phyloP scores from a whole-genome alignment of 176 grass and related monocot species.

The Paspalum notatum region DNA sequence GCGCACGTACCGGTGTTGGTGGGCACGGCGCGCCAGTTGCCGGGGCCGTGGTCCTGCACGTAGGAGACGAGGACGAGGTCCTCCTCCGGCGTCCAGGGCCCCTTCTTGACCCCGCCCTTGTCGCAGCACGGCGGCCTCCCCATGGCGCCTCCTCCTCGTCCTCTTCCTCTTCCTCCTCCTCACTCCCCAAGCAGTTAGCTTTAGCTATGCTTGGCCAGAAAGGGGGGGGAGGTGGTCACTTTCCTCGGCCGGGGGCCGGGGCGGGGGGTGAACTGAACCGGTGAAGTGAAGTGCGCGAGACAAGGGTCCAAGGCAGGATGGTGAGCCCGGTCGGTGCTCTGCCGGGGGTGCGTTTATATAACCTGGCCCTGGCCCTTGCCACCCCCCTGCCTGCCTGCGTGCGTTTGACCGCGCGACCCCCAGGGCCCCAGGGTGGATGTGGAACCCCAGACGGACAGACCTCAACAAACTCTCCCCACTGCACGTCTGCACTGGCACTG shows the following conservation, averaged over 20 bases:
- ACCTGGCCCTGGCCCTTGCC: background rate
- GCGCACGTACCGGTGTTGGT: constrained; percentile 66
- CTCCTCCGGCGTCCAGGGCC: constrained; percentile 84
- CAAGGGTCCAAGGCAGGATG: constrained; percentile 38
- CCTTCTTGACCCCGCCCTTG: constrained; percentile 70
- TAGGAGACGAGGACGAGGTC: constrained; percentile 79
- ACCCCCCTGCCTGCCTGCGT: background rate
- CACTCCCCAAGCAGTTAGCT: background rate
- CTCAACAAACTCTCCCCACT: background rate
- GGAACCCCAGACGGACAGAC: too few species aligned
- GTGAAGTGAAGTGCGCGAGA: background rate
- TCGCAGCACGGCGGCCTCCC: constrained; percentile 75
- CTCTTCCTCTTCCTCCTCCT: too few species aligned
- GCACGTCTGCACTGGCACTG: background rate
- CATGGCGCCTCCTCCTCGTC: constrained; percentile 28
- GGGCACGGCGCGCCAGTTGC: constrained; percentile 78
- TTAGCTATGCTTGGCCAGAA: background rate
- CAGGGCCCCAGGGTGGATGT: too few species aligned
- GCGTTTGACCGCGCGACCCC: background rate
- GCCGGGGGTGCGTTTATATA: constrained; percentile 33
- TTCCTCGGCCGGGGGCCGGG: background rate
- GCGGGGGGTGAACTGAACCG: too few species aligned
- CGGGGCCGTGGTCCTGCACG: constrained; percentile 69
- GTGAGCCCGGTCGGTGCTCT: constrained; percentile 32
- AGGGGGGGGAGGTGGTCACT: background rate